A percentile compares a stretch with the other conserved stretches of the same genome.
phyloP scores from a whole-genome alignment of 768 basidiomycete species.

The Podaxis rugospora region DNA sequence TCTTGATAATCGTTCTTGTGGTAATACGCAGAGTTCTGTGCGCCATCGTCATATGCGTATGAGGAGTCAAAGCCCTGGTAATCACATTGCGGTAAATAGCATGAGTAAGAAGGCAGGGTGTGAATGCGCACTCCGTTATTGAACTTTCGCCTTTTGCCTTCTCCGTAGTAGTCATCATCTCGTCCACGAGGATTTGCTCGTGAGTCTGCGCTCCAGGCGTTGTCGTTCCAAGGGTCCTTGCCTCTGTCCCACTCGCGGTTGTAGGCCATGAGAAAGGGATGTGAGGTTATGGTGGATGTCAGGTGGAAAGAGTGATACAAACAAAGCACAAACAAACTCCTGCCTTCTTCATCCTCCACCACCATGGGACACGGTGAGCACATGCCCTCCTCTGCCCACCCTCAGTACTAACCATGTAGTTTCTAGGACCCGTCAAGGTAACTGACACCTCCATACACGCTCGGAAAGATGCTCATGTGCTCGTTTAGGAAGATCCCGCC shows the following conservation, averaged over 20 bases:
- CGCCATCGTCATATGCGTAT: slow-evolving; percentile 12
- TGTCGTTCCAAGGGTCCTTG: slow-evolving; percentile 56
- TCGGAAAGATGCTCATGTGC: not conserved
- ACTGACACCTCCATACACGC: not conserved
- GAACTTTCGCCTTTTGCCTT: slow-evolving; percentile 76
- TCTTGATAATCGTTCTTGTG: slow-evolving; percentile 41
- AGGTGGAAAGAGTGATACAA: slow-evolving; percentile 29
- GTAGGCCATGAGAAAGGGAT: slow-evolving; percentile 49
- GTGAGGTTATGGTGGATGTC: slow-evolving; percentile 20
- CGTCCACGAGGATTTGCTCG: slow-evolving; percentile 44
- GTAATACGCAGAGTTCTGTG: slow-evolving; percentile 19
- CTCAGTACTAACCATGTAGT: slow-evolving; percentile 14
- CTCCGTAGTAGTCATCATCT: slow-evolving; percentile 66
- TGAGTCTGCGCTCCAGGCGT: slow-evolving; percentile 35
- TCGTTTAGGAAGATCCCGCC: slow-evolving; percentile 46
- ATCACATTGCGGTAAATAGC: slow-evolving; percentile 32
- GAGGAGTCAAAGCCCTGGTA: slow-evolving; percentile 24
- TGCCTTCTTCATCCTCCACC: slow-evolving; percentile 24
- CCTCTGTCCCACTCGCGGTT: slow-evolving; percentile 88
- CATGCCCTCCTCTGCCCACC: not conserved
- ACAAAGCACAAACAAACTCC: slow-evolving; percentile 33
- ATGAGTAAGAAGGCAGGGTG: not conserved
- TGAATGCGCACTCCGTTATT: slow-evolving; percentile 61
- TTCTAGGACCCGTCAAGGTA: slow-evolving; percentile 57
- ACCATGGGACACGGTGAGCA: slow-evolving; percentile 54